These are phyloP conservation scores for Paecilomyces formosus DNA, from an alignment of 2,329 filamentous ascomycete genomes.

Conservation along the genomic window DNA sequence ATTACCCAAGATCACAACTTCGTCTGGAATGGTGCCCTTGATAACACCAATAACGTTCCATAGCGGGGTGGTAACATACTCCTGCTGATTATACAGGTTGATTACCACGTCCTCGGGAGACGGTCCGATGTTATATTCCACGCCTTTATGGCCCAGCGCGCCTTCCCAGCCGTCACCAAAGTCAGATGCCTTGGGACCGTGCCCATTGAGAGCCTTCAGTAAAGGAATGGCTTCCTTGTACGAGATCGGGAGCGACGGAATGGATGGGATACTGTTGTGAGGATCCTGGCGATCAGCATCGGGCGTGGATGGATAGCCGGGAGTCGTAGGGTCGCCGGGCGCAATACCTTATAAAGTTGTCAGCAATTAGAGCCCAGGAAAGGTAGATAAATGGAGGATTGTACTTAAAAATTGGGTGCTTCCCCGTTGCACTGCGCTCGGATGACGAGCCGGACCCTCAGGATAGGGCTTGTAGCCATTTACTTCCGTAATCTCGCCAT, in stretches of 20 bases:
- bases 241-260: conserved; percentile 86
- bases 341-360: conserved; percentile 40
- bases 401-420: conserved; percentile 74
- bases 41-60: conserved; percentile 93
- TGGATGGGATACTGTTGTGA: conserved; percentile 65
- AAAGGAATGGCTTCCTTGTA: conserved; percentile 81
- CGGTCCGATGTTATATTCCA: conserved; percentile 79
- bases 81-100: conserved; percentile 70
- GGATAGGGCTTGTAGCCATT: conserved; percentile 77
- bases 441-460: conserved; percentile 76
- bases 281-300: conserved; percentile 70
- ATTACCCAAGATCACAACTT: conserved; percentile 86
- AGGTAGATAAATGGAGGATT: conserved; percentile 19
- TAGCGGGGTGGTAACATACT: conserved; percentile 71
- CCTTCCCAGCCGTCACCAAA: conserved; percentile 68
- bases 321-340: conserved; percentile 76
- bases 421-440: conserved; percentile 82
- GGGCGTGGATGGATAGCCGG: conserved; percentile 87
- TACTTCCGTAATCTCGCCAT: conserved; percentile 70
- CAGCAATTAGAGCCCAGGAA: conserved; percentile 4
- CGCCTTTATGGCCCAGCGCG: conserved; percentile 70
- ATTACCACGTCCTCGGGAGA: conserved; percentile 64
- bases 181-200: conserved; percentile 69
- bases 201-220: conserved; percentile 81
- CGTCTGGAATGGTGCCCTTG: conserved; percentile 76